These are phyloP conservation scores for Lyophyllum atratum DNA, from an alignment of 768 basidiomycete species.

Conservation along the genomic window DNA sequence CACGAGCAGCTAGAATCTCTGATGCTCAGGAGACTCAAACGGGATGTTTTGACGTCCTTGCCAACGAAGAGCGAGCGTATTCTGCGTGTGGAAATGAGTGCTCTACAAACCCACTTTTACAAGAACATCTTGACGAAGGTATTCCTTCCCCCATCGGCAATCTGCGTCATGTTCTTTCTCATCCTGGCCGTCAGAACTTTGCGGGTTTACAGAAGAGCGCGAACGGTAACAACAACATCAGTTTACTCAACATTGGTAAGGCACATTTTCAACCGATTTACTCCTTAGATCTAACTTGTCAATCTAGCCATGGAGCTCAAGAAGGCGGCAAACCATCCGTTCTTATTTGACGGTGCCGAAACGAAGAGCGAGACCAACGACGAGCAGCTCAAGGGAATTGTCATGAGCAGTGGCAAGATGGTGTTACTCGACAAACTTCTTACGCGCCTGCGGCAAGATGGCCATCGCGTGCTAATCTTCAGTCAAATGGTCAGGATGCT, in stretches of 20 bases:
- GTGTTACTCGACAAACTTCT: conserved; percentile 97
- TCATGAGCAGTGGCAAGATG: conserved; percentile 99
- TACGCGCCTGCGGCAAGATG: conserved; percentile 84
- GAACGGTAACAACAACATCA: conserved; percentile 88
- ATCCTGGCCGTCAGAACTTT: conserved; percentile 68
- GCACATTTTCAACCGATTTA: conserved; percentile 7
- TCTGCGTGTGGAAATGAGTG: conserved; percentile 94
- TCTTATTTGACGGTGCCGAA: conserved; percentile 96
- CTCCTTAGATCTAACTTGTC: conserved; percentile 4
- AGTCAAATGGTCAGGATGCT: conserved; percentile 99
- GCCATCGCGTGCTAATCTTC: conserved; percentile 97
- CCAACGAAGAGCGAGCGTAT: conserved; percentile 99
- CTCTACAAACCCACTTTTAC: conserved; percentile 96
- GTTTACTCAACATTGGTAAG: conserved; percentile 90
- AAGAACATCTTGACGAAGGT: conserved; percentile 97
- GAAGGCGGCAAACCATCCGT: conserved; percentile 98
- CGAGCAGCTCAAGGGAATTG: conserved; percentile 91
- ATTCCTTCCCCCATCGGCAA: conserved; percentile 13
- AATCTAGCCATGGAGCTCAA: conserved; percentile 92
- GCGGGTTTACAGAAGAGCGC: conserved; percentile 88
- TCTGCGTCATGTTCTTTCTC: background rate
- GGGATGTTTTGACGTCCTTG: conserved; percentile 92
- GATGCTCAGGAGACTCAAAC: conserved; percentile 94
- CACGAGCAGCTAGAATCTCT: conserved; percentile 90
- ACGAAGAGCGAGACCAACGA: conserved; percentile 57